These are phyloP conservation scores for Saccharomyces paradoxus DNA, from an alignment of 805 yeast genomes.

Conservation along the genomic window DNA sequence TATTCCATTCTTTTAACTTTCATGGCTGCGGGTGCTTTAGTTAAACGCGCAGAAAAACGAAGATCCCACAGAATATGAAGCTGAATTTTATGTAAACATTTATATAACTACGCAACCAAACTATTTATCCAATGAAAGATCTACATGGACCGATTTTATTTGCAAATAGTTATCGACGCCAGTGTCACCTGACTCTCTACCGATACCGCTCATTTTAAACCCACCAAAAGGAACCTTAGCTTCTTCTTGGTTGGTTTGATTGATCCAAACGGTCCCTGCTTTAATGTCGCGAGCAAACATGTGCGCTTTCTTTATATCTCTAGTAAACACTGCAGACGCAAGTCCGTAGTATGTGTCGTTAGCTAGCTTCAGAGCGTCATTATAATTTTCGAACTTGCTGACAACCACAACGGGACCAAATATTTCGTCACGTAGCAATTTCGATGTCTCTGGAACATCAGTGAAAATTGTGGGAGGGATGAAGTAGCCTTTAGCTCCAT, in stretches of 20 bases:
- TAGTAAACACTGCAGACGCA: slow-evolving; percentile 53
- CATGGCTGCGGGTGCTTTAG: not conserved
- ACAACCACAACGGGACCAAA: slow-evolving; percentile 40
- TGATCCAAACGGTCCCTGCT: slow-evolving; percentile 65
- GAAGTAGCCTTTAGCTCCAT: slow-evolving; percentile 25
- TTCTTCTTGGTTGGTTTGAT: slow-evolving; percentile 59
- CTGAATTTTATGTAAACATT: not conserved
- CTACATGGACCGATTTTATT: slow-evolving; percentile 63
- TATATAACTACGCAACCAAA: not conserved
- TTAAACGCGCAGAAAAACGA: not conserved
- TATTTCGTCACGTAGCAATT: slow-evolving; percentile 35
- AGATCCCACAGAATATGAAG: not conserved
- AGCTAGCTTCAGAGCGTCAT: slow-evolving; percentile 35
- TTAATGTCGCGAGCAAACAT: slow-evolving; percentile 50
- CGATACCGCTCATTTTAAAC: slow-evolving; percentile 69
- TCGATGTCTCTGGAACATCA: slow-evolving; percentile 32
- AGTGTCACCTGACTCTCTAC: slow-evolving; percentile 72
- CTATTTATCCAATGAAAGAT: slow-evolving; percentile 3
- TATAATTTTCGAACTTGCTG: slow-evolving; percentile 32
- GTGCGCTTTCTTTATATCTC: slow-evolving; percentile 56
- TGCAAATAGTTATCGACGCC: slow-evolving; percentile 66
- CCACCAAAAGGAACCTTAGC: slow-evolving; percentile 73
- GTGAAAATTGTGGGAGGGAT: slow-evolving; percentile 38
- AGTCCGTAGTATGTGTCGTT: slow-evolving; percentile 36
- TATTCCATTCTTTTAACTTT: not conserved